These are phyloP conservation scores for Bombardia bombarda DNA, from an alignment of 495 filamentous ascomycete species.

Conservation along the genomic window DNA sequence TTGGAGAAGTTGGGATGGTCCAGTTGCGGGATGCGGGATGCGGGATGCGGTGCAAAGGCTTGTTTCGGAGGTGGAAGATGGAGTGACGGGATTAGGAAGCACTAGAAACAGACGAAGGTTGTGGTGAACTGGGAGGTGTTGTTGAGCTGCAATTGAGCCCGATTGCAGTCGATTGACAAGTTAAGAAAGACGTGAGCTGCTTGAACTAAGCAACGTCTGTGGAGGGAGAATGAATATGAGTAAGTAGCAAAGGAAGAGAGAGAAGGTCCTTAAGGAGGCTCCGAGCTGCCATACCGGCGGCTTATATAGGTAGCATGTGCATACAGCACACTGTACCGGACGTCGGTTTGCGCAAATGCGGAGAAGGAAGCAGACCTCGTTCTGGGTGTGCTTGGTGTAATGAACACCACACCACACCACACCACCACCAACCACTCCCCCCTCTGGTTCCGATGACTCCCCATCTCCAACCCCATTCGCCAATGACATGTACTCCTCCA, in stretches of 20 bases:
- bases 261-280: not conserved
- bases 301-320: no score
- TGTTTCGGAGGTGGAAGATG: not conserved
- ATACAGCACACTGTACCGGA: no score
- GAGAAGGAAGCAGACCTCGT: constrained; percentile 5
- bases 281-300: not conserved
- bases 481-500: constrained; percentile 14
- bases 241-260: not conserved
- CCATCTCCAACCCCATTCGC: constrained; percentile 14
- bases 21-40: no score
- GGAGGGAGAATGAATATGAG: no score
- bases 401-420: constrained; percentile 3
- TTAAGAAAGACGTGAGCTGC: no score
- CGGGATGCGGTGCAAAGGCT: no score
- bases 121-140: no score
- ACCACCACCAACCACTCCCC: not conserved
- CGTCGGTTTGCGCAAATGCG: constrained; percentile 27
- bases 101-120: no score
- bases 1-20: no score
- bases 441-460: constrained; percentile 1
- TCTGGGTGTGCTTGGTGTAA: constrained; percentile 5
- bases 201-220: no score
- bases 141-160: no score
- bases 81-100: not conserved
- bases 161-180: no score